A percentile compares a stretch with the other conserved stretches of the same genome.
Evolutionary conservation across 2,329 filamentous ascomycete species (phyloP).

Genomic region (Xylaria sp.): DNA sequence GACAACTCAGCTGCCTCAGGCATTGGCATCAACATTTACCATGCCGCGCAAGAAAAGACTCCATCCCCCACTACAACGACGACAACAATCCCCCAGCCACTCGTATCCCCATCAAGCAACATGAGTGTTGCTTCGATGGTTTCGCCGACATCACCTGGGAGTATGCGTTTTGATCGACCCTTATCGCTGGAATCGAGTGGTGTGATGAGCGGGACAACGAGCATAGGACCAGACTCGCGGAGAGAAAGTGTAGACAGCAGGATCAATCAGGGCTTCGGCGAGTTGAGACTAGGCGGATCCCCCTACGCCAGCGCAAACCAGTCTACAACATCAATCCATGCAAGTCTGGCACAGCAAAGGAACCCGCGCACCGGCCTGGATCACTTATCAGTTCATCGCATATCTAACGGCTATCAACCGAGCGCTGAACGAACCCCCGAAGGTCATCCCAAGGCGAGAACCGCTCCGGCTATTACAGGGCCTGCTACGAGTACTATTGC

Average conservation of each 20-base stretch:
- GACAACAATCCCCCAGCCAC: slow-evolving; percentile 62
- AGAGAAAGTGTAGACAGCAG: slow-evolving; percentile 84
- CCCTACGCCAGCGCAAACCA: slow-evolving; percentile 82
- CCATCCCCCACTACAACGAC: slow-evolving; percentile 68
- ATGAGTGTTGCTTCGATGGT: slow-evolving; percentile 76
- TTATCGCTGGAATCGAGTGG: slow-evolving; percentile 56
- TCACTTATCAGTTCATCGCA: slow-evolving; percentile 65
- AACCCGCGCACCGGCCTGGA: slow-evolving; percentile 67
- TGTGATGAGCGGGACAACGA: slow-evolving; percentile 50
- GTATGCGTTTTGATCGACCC: slow-evolving; percentile 58
- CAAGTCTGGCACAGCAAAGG: slow-evolving; percentile 74
- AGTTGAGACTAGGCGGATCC: slow-evolving; percentile 75
- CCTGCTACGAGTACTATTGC: slow-evolving; percentile 73
- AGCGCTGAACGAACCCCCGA: slow-evolving; percentile 69
- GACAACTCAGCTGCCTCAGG: slow-evolving; percentile 61
- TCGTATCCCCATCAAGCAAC: slow-evolving; percentile 68
- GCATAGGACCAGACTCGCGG: slow-evolving; percentile 64
- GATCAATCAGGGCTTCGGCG: slow-evolving; percentile 77
- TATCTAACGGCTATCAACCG: slow-evolving; percentile 74
- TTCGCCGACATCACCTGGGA: slow-evolving; percentile 65
- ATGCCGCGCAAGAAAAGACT: slow-evolving; percentile 68
- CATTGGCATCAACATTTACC: slow-evolving; percentile 58
- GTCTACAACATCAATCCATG: slow-evolving; percentile 79
- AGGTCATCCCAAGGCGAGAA: slow-evolving; percentile 64
- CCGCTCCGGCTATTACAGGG: slow-evolving; percentile 81